These are phyloP conservation scores for Dothiorella sarmentorum DNA, from an alignment of 2,329 filamentous ascomycete genomes.

Conservation along the genomic window DNA sequence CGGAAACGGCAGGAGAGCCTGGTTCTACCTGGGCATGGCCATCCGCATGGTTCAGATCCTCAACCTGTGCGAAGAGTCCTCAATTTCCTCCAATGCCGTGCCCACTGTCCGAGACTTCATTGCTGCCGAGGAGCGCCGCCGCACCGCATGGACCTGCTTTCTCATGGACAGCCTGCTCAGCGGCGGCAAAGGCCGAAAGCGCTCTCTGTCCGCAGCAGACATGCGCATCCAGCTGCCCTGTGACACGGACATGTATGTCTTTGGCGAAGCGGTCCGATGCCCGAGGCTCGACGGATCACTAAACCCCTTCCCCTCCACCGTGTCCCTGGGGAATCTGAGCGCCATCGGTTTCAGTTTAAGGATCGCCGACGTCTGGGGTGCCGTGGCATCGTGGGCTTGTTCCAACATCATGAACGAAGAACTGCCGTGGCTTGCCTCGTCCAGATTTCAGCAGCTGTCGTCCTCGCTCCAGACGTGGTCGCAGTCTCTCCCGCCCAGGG, in stretches of 20 bases:
- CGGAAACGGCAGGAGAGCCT: conserved; percentile 40
- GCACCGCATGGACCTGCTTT: conserved; percentile 43
- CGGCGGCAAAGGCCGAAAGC: conserved; percentile 39
- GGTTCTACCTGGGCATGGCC: conserved; percentile 43
- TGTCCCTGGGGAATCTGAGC: conserved; percentile 33
- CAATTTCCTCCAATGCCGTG: conserved; percentile 29
- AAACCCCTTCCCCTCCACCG: conserved; percentile 29
- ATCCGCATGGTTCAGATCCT: conserved; percentile 41
- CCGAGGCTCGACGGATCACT: conserved; percentile 32
- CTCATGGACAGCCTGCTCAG: conserved; percentile 42
- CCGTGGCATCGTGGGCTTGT: conserved; percentile 41
- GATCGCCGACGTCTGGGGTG: conserved; percentile 41
- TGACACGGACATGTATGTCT: conserved; percentile 39
- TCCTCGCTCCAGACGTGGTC: conserved; percentile 36
- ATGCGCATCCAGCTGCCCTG: conserved; percentile 41
- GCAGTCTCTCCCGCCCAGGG: conserved; percentile 31
- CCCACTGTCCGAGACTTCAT: conserved; percentile 40
- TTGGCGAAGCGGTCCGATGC: conserved; percentile 37
- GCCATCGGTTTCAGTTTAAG: conserved; percentile 40
- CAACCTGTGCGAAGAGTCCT: conserved; percentile 37
- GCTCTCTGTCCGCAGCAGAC: conserved; percentile 33
- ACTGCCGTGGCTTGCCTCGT: conserved; percentile 35
- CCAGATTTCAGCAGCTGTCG: conserved; percentile 37
- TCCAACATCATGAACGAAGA: conserved; percentile 35
- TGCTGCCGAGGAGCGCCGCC: conserved; percentile 38